phyloP scores from a whole-genome alignment of 2,329 filamentous ascomycete species.

The Cytospora schulzeri region DNA sequence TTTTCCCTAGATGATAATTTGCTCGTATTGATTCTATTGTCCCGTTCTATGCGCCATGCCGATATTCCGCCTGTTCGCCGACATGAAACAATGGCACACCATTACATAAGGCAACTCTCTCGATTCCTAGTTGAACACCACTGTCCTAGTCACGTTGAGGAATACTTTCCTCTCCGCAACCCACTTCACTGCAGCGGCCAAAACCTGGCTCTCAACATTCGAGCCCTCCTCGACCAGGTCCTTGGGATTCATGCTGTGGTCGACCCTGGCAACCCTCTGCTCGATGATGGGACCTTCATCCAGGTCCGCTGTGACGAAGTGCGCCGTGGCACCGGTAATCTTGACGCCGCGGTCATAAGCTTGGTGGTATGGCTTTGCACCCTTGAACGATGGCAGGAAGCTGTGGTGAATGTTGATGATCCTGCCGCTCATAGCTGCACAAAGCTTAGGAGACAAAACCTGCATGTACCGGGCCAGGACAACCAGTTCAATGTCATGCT shows the following conservation, averaged over 20 bases:
- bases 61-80: neutral
- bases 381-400: conserved; percentile 86
- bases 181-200: conserved; percentile 82
- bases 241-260: conserved; percentile 75
- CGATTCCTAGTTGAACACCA: conserved; percentile 64
- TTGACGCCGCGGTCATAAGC: conserved; percentile 85
- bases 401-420: conserved; percentile 94
- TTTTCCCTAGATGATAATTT: neutral
- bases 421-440: conserved; percentile 76
- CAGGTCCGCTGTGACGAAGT: conserved; percentile 83
- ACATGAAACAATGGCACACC: neutral
- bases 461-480: conserved; percentile 89
- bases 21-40: neutral
- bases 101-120: neutral
- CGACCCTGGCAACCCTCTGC: conserved; percentile 76
- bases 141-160: conserved; percentile 77
- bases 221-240: conserved; percentile 78
- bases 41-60: neutral
- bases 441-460: conserved; percentile 74
- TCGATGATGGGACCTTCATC: conserved; percentile 89
- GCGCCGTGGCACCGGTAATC: conserved; percentile 83
- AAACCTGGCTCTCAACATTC: conserved; percentile 81
- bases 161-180: conserved; percentile 78
- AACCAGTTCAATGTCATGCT: conserved; percentile 74
- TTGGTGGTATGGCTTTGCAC: conserved; percentile 86